Percentiles rank a stretch among this genome's conserved stretches.
Conservation (phyloP, 2,329 filamentous ascomycete genomes). For the Ascochyta pisi region DNA sequence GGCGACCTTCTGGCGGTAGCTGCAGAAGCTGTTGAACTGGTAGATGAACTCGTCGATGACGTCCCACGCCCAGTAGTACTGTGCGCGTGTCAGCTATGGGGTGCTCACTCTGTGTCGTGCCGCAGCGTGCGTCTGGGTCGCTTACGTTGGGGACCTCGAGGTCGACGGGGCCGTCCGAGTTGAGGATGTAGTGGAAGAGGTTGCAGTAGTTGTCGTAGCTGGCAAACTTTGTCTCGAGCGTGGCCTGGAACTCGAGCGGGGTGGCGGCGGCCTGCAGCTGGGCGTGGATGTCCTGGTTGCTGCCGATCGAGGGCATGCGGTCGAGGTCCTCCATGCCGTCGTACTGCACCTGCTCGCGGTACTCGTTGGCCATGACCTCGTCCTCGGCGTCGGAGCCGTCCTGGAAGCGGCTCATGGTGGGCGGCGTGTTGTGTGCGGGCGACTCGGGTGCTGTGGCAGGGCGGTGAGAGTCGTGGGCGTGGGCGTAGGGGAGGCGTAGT, state of each 20-base stretch:
- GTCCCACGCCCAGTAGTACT: conserved; percentile 99
- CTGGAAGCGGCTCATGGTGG: conserved; percentile 42
- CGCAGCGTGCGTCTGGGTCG: conserved; percentile 25
- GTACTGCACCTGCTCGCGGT: conserved; percentile 92
- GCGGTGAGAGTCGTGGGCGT: conserved; percentile 10
- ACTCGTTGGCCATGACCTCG: conserved; percentile 90
- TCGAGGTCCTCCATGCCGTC: conserved; percentile 86
- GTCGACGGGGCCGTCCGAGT: conserved; percentile 98
- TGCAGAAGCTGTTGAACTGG: conserved; percentile 99
- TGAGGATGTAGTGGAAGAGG: conserved; percentile 98
- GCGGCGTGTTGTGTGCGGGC: conserved; percentile 10
- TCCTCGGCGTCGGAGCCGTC: conserved; percentile 85
- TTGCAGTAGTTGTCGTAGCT: conserved; percentile 99
- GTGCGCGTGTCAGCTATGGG: conserved; percentile 22
- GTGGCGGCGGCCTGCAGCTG: conserved; percentile 90
- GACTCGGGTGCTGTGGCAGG: conserved; percentile 13
- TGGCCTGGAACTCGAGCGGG: conserved; percentile 93
- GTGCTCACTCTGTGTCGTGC: too few species aligned
- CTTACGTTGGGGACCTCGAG: conserved; percentile 94
- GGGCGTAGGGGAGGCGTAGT: neutral
- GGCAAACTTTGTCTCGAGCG: conserved; percentile 95
- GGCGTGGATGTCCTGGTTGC: conserved; percentile 90
- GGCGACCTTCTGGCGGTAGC: conserved; percentile 91
- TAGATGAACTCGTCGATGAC: conserved; percentile 99
- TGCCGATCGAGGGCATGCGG: conserved; percentile 66